Percentiles rank a stretch among this genome's conserved stretches.
Evolutionary conservation across 192 early-diverging fungal species (phyloP).

Genomic region (Entomortierella chlamydospora): DNA sequence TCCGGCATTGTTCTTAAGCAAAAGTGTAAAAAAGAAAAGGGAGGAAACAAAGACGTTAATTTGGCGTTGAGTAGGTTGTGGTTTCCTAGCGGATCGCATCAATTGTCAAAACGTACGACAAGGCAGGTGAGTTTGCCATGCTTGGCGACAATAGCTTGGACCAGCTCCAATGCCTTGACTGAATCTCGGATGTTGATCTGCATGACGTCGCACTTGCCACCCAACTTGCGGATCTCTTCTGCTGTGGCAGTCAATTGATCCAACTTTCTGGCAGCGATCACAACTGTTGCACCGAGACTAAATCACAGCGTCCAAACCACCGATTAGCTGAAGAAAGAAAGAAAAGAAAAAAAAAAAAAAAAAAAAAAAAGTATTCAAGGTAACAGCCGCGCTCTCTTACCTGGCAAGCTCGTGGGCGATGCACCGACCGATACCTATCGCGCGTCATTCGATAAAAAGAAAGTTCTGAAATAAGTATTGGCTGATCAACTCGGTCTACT

Average conservation of each 20-base stretch:
- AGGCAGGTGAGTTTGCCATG: slow-evolving; percentile 48
- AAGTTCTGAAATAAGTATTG: background rate
- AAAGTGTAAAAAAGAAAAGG: background rate
- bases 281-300: slow-evolving; percentile 61
- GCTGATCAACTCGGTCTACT: too few species aligned
- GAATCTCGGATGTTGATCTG: slow-evolving; percentile 55
- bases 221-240: slow-evolving; percentile 52
- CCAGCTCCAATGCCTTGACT: slow-evolving; percentile 34
- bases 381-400: slow-evolving; percentile 3
- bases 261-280: slow-evolving; percentile 59
- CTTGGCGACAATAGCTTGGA: slow-evolving; percentile 50
- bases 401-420: slow-evolving; percentile 62
- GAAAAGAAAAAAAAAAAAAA: background rate
- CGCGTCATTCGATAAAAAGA: background rate
- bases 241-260: slow-evolving; percentile 49
- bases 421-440: slow-evolving; percentile 50
- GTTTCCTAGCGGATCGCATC: background rate
- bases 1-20: slow-evolving; percentile 45
- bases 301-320: slow-evolving; percentile 50
- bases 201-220: slow-evolving; percentile 49
- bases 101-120: slow-evolving; percentile 17
- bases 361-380: background rate
- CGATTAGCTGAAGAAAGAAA: slow-evolving; percentile 1
- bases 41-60: too few species aligned
- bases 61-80: too few species aligned